Evolutionary conservation across 1,284 basidiomycete genomes (phyloP).

Genomic region (Hemileia vastatrix): DNA sequence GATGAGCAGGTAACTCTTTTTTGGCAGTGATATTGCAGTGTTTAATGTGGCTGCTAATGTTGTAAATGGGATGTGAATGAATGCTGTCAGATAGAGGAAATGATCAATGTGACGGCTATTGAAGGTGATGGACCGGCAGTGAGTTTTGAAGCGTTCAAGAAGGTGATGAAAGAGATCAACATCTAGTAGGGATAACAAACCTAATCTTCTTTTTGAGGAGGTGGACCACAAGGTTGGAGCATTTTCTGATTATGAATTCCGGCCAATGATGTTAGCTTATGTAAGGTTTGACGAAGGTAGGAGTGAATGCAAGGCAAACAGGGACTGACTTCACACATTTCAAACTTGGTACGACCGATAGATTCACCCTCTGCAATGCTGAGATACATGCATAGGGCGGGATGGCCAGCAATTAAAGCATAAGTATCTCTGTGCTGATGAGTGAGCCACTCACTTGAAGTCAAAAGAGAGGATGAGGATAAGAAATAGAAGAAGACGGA

Average conservation of each 20-base stretch:
- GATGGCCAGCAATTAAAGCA: slow-evolving; percentile 82
- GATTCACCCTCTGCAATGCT: slow-evolving; percentile 88
- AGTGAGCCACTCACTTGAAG: slow-evolving; percentile 81
- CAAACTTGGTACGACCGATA: slow-evolving; percentile 79
- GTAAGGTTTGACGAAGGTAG: background rate
- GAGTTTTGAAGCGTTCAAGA: no score
- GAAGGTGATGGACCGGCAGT: no score
- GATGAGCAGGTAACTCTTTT: no score
- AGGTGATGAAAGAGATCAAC: no score
- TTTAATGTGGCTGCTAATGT: no score
- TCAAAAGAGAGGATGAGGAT: background rate
- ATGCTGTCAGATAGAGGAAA: no score
- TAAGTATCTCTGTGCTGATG: slow-evolving; percentile 94
- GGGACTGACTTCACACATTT: slow-evolving; percentile 76
- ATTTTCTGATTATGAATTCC: slow-evolving; percentile 60
- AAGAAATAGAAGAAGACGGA: background rate
- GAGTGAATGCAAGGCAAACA: background rate
- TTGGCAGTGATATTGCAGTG: no score
- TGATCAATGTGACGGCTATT: no score
- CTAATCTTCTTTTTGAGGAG: slow-evolving; percentile 84
- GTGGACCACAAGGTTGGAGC: slow-evolving; percentile 96
- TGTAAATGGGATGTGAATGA: no score
- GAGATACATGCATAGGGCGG: slow-evolving; percentile 71
- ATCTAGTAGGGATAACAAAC: no score
- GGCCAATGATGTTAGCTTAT: background rate